Conservation (phyloP, 306 rosid species). For the Rubus parviflorus region DNA sequence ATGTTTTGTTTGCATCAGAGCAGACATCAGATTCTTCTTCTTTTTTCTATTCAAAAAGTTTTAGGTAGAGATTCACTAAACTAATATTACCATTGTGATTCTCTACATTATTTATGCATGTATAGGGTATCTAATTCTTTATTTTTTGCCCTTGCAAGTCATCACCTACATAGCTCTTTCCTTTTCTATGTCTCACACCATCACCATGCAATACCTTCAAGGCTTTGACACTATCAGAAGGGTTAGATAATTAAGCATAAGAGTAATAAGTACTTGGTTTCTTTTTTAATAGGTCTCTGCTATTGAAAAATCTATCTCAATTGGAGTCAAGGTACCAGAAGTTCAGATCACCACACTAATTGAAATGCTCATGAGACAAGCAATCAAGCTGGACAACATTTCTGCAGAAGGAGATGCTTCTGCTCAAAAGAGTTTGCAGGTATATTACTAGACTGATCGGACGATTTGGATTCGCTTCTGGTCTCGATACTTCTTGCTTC, state of each 20-base stretch:
- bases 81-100: not conserved
- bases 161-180: not conserved
- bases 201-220: not conserved
- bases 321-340: conserved; percentile 71
- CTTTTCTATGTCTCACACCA: no score
- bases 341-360: conserved; percentile 73
- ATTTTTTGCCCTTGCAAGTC: not conserved
- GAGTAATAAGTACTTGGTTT: not conserved
- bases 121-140: not conserved
- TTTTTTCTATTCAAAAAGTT: no score
- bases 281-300: conserved; percentile 41
- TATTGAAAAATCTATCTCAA: conserved; percentile 57
- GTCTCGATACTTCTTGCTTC: not conserved
- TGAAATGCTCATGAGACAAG: conserved; percentile 91
- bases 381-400: conserved; percentile 68
- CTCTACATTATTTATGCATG: not conserved
- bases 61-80: not conserved
- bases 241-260: not conserved
- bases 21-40: not conserved
- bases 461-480: not conserved
- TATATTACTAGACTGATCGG: not conserved
- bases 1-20: not conserved
- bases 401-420: conserved; percentile 71
- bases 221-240: not conserved
- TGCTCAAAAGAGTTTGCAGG: conserved; percentile 65